A percentile compares a stretch with the other conserved stretches of the same genome.
Conservation (phyloP, 495 filamentous ascomycete genomes). For the Immersiella caudata region DNA sequence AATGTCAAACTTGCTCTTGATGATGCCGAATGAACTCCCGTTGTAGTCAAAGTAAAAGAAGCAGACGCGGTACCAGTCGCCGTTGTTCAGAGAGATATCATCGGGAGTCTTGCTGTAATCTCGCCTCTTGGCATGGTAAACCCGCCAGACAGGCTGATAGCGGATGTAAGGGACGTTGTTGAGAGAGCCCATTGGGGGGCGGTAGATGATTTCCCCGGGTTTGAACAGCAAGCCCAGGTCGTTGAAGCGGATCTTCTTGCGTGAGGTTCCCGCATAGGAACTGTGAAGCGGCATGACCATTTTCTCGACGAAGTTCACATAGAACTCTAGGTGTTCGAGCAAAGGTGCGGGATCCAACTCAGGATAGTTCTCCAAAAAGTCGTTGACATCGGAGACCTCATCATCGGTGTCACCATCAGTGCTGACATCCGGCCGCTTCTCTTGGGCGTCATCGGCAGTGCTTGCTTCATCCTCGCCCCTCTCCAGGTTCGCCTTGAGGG, state of each 20-base stretch:
- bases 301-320: conserved; percentile 41
- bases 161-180: conserved; percentile 15
- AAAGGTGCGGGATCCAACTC: conserved; percentile 1
- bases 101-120: conserved; percentile 22
- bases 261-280: conserved; percentile 28
- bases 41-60: conserved; percentile 61
- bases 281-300: conserved; percentile 40
- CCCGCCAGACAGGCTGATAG: conserved; percentile 37
- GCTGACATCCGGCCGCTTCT: neutral
- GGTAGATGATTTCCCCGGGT: conserved; percentile 40
- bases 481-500: conserved; percentile 38
- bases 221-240: conserved; percentile 46
- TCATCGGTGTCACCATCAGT: neutral
- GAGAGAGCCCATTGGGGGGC: conserved; percentile 31
- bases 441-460: neutral
- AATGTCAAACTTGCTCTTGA: conserved; percentile 48
- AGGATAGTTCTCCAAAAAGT: neutral
- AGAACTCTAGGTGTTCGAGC: conserved; percentile 39
- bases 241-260: conserved; percentile 34
- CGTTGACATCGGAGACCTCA: neutral
- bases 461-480: neutral
- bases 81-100: conserved; percentile 5
- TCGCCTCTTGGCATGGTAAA: conserved; percentile 31
- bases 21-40: conserved; percentile 57
- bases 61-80: conserved; percentile 45